These are phyloP conservation scores for Pseudocercospora crystallina DNA, from an alignment of 2,329 filamentous ascomycete genomes.

Conservation along the genomic window DNA sequence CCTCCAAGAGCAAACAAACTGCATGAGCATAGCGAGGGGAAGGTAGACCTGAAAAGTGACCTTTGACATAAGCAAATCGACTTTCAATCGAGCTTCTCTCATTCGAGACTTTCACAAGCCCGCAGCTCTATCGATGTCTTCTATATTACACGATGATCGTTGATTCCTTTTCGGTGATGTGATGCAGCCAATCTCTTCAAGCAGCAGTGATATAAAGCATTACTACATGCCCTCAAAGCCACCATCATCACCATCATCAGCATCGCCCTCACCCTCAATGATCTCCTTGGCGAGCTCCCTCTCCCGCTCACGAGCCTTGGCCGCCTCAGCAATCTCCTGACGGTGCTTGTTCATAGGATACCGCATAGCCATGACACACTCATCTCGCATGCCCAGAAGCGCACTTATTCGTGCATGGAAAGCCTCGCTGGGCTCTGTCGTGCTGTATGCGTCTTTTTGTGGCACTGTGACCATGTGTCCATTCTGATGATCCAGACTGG, in stretches of 20 bases:
- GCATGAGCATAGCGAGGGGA: slow-evolving; percentile 1
- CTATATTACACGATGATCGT: slow-evolving; percentile 1
- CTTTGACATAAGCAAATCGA: neutral
- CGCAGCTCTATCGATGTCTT: slow-evolving; percentile 13
- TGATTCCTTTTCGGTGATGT: neutral
- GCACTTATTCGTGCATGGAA: slow-evolving; percentile 97
- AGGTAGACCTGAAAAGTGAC: too few relatives aligned
- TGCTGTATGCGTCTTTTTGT: slow-evolving; percentile 92
- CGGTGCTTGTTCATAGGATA: slow-evolving; percentile 99
- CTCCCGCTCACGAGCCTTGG: slow-evolving; percentile 95
- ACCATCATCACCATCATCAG: slow-evolving; percentile 83
- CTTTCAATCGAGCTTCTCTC: neutral
- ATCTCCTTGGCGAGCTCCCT: slow-evolving; percentile 98
- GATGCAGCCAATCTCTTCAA: neutral
- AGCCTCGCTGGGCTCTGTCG: slow-evolving; percentile 89
- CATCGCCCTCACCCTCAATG: slow-evolving; percentile 93
- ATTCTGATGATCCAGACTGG: slow-evolving; percentile 86
- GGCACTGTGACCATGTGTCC: slow-evolving; percentile 99
- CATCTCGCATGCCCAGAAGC: slow-evolving; percentile 87
- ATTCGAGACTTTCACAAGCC: slow-evolving; percentile 2
- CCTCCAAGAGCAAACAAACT: neutral
- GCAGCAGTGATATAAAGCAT: neutral
- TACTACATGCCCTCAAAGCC: slow-evolving; percentile 91
- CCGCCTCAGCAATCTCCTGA: slow-evolving; percentile 93
- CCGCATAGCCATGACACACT: slow-evolving; percentile 99